Evolutionary conservation across 768 basidiomycete species (phyloP), one percentile per base, ranked within the genome.

Genomic region (Cyclocybe aegerita): DNA sequence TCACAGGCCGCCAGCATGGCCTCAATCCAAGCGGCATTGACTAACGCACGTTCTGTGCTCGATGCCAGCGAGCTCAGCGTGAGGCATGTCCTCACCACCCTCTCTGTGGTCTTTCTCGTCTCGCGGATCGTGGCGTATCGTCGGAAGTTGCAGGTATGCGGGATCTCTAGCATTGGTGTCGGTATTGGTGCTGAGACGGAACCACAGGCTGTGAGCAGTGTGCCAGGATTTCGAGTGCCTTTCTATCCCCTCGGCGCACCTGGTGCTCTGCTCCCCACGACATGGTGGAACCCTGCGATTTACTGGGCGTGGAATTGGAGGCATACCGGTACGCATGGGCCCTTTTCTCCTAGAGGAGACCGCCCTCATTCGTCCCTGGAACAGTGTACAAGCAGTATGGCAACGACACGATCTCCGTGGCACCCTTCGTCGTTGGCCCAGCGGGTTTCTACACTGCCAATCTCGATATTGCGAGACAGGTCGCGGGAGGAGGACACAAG

Each of bases 401-500:
- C n/a, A 67, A 50, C 33, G 76, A 79, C 36, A 74, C 60, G 23
- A 60, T 77, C 8, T 73, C 75, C 1, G 50, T 77, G 8, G 68
- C 76, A 0, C 67, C 75, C 0, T 73, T 71, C 43, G 16, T 80
- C 0, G 50, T 57, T 0, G 77, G 78, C 0, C 47, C 51, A 4
- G 64, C 75, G 1, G 59, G 59, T 0, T 59, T 79, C 16, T 76
- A 71, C 54, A 76, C 75, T 2, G 66, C 72, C 11, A 79, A 77
- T 49, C 50, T 80, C 15, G 75, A 79, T 37, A 70, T 79, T 4
- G 72, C 68, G 9, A 69, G 76, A 6, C 79, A 79, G 60, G 68
- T 78, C 12, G 59, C 65, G 5, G 61, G 56, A 1, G 76, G 75
- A 4, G 70, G 70, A 1, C 67, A 70, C 32, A 74, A 70, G 43